Percentiles rank a stretch among this genome's conserved stretches.
Evolutionary conservation across 495 filamentous ascomycete genomes (phyloP).

Genomic region (Tuber indicum): DNA sequence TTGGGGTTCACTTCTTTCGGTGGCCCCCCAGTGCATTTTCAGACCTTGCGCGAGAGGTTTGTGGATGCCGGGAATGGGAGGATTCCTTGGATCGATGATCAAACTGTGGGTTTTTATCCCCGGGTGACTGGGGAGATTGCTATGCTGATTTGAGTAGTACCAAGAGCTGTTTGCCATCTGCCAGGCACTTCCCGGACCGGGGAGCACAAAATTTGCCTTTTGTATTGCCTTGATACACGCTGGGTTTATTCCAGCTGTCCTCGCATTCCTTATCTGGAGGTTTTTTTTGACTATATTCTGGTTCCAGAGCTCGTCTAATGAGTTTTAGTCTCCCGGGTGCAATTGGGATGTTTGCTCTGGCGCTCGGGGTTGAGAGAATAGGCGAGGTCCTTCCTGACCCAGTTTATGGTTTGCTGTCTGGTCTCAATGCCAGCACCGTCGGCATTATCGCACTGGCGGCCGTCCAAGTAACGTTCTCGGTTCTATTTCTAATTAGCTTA

Average conservation of each 20-base stretch:
- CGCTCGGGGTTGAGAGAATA: conserved; percentile 61
- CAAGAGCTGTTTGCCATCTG: conserved; percentile 77
- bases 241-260: conserved; percentile 56
- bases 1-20: conserved; percentile 58
- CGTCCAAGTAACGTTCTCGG: conserved; percentile 47
- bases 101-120: conserved; percentile 49
- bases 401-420: conserved; percentile 70
- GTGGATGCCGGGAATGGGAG: conserved; percentile 48
- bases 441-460: conserved; percentile 74
- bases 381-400: conserved; percentile 54
- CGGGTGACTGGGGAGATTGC: neutral
- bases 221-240: conserved; percentile 62
- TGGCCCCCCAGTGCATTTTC: conserved; percentile 56
- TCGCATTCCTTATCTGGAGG: conserved; percentile 67
- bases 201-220: conserved; percentile 72
- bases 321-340: conserved; percentile 61
- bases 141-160: conserved; percentile 50
- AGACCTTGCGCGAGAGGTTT: conserved; percentile 59
- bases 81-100: conserved; percentile 65
- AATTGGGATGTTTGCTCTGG: conserved; percentile 66
- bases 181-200: conserved; percentile 70
- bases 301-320: neutral
- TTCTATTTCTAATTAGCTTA: neutral
- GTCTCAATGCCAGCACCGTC: conserved; percentile 71
- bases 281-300: conserved; percentile 35